Conservation (phyloP, 2,329 filamentous ascomycete genomes). For the Aquanectria penicillioides region DNA sequence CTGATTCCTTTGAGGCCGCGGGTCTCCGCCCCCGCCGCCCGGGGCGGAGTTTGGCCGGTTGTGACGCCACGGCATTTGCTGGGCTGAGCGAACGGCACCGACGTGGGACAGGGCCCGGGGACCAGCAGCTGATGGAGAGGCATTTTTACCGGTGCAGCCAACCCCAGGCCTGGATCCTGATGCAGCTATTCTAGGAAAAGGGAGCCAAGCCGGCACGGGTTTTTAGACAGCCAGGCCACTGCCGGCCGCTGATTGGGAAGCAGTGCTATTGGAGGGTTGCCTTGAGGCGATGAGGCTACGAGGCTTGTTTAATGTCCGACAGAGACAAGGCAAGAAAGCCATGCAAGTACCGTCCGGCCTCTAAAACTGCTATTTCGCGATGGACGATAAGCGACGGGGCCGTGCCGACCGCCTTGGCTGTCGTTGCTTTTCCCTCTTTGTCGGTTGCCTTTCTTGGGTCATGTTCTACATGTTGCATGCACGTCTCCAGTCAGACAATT, state of each 20-base stretch:
- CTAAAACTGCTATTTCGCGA: no score
- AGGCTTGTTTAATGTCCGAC: constrained; percentile 3
- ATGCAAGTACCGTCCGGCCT: background rate
- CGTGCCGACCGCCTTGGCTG: no score
- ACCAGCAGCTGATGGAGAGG: no score
- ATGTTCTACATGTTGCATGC: no score
- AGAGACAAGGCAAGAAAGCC: background rate
- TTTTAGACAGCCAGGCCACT: background rate
- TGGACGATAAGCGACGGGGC: no score
- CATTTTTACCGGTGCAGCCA: no score
- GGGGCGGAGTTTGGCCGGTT: constrained; percentile 27
- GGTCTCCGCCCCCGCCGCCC: background rate
- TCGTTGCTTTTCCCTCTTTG: no score
- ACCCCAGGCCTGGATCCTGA: background rate
- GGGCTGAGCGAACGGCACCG: no score
- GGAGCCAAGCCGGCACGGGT: background rate
- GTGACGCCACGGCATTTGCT: constrained; percentile 27
- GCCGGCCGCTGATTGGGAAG: background rate
- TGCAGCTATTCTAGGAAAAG: background rate
- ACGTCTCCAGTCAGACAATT: no score
- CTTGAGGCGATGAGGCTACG: background rate
- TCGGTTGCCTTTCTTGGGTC: no score
- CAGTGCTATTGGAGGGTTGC: background rate
- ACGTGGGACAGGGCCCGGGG: no score
- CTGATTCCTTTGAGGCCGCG: background rate